phyloP scores from a whole-genome alignment of 371 early-diverging fungal species.

The Rhizomucor pusillus region DNA sequence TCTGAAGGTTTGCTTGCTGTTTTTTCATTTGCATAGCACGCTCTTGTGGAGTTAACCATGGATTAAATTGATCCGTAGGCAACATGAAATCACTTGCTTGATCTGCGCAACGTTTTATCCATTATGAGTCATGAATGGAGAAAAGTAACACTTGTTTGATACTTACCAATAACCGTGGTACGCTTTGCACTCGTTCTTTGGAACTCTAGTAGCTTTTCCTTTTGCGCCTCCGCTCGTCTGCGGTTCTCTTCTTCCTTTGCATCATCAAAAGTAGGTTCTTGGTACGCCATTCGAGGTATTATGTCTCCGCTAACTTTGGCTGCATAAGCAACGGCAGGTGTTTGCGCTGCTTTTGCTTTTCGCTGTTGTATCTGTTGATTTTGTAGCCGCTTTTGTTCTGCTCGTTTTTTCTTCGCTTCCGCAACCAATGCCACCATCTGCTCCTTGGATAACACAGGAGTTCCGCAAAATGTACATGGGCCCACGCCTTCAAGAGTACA shows the following conservation, averaged over 20 bases:
- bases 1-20: slow-evolving; percentile 51
- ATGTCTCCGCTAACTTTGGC: slow-evolving; percentile 34
- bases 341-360: slow-evolving; percentile 16
- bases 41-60: slow-evolving; percentile 81
- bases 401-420: slow-evolving; percentile 39
- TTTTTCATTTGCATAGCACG: slow-evolving; percentile 50
- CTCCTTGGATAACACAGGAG: slow-evolving; percentile 67
- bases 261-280: slow-evolving; percentile 23
- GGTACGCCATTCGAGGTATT: slow-evolving; percentile 7
- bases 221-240: slow-evolving; percentile 65
- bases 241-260: slow-evolving; percentile 46
- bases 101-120: slow-evolving; percentile 32
- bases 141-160: too few species aligned
- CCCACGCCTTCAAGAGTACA: slow-evolving; percentile 83
- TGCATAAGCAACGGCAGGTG: slow-evolving; percentile 40
- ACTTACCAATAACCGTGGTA: slow-evolving; percentile 67
- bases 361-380: slow-evolving; percentile 18
- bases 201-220: slow-evolving; percentile 75
- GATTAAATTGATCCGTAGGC: slow-evolving; percentile 59
- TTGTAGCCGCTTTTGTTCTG: slow-evolving; percentile 26
- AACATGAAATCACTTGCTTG: slow-evolving; percentile 76
- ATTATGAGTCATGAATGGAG: not conserved
- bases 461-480: slow-evolving; percentile 82
- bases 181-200: slow-evolving; percentile 79
- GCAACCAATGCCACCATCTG: slow-evolving; percentile 62